A percentile compares a stretch with the other conserved stretches of the same genome.
Evolutionary conservation across 371 early-diverging fungal genomes (phyloP).

Genomic region (Polyrhizophydium stewartii): DNA sequence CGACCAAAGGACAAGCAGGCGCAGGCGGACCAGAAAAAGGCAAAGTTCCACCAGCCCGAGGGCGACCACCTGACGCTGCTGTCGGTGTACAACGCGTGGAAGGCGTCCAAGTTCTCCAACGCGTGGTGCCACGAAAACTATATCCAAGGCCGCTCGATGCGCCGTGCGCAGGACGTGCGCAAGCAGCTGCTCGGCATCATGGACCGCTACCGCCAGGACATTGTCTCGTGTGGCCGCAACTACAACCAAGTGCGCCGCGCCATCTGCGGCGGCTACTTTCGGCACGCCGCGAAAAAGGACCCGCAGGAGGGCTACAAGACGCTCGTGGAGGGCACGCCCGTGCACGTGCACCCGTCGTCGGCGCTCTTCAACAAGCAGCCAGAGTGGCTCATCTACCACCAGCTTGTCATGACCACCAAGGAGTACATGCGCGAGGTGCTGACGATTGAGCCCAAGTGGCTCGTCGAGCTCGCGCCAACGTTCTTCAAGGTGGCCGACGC

Average conservation of each 20-base stretch:
- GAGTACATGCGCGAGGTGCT: constrained; percentile 98
- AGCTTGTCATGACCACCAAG: constrained; percentile 93
- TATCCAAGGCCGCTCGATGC: constrained; percentile 85
- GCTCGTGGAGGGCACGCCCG: constrained; percentile 92
- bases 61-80: constrained; percentile 96
- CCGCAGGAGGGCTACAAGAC: constrained; percentile 98
- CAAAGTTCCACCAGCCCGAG: constrained; percentile 96
- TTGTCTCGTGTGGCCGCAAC: constrained; percentile 90
- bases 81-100: constrained; percentile 94
- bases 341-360: constrained; percentile 92
- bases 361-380: constrained; percentile 94
- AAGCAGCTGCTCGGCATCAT: constrained; percentile 95
- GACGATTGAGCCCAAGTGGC: constrained; percentile 95
- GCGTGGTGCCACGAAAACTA: constrained; percentile 97
- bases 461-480: constrained; percentile 94
- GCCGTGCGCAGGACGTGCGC: constrained; percentile 87
- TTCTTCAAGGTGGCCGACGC: constrained; percentile 93
- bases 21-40: constrained; percentile 90
- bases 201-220: constrained; percentile 90
- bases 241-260: constrained; percentile 86
- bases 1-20: constrained; percentile 96
- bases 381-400: constrained; percentile 98
- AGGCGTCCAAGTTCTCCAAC: constrained; percentile 79
- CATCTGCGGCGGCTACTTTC: constrained; percentile 89
- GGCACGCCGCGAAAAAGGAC: constrained; percentile 95